These are phyloP conservation scores for Flaveria bidentis DNA, from an alignment of 129 eudicot species.

Conservation along the genomic window DNA sequence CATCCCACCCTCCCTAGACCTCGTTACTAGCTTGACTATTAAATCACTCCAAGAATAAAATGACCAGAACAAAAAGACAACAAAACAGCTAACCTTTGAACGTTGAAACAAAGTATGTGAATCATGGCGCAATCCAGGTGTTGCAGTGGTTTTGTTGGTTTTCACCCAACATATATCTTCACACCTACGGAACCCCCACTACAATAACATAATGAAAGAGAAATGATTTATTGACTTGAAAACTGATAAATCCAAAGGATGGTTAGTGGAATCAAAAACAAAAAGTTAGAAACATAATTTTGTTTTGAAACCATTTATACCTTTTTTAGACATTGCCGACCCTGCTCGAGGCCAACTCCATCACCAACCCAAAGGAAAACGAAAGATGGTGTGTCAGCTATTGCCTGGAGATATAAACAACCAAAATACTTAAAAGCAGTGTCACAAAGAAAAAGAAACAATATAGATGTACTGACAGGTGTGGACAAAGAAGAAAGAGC, in stretches of 20 bases:
- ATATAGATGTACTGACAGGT: not conserved
- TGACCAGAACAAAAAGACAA: not conserved
- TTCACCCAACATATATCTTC: constrained; percentile 99
- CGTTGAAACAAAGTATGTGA: constrained; percentile 95
- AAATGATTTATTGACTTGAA: not conserved
- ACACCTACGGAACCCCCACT: constrained; percentile 99
- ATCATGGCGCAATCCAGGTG: constrained; percentile 97
- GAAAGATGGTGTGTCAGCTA: constrained; percentile 97
- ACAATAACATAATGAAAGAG: constrained; percentile 28
- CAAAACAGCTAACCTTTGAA: constrained; percentile 61
- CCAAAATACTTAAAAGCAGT: constrained; percentile 10
- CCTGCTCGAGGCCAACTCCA: constrained; percentile 98
- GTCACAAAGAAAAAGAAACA: not conserved
- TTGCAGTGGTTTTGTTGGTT: constrained; percentile 87
- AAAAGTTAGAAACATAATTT: not conserved
- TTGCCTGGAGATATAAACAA: constrained; percentile 57
- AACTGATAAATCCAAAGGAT: not conserved
- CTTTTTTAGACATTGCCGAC: constrained; percentile 95
- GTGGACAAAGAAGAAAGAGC: no score
- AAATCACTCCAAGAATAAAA: not conserved
- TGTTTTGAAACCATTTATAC: constrained; percentile 32
- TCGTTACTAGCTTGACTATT: no score
- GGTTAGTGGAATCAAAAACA: not conserved
- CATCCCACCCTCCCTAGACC: no score
- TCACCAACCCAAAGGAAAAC: constrained; percentile 99